phyloP scores from a whole-genome alignment of 495 filamentous ascomycete genomes.

The Astrocystis sublimbata region DNA sequence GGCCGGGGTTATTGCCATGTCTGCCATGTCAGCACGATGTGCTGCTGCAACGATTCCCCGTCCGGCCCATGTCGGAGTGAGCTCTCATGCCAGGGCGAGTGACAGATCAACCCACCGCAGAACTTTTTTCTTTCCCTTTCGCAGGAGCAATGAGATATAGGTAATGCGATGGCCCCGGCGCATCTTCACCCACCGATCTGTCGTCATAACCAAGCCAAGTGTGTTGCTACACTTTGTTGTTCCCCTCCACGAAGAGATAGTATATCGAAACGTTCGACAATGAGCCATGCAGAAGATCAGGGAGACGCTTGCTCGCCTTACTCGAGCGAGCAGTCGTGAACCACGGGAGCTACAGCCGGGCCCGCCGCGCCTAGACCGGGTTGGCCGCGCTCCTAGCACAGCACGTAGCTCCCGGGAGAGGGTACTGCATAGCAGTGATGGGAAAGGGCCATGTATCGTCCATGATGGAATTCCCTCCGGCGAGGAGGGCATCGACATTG shows the following conservation, averaged over 20 bases:
- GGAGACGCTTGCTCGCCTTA: constrained; percentile 36
- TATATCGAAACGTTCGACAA: constrained; percentile 10
- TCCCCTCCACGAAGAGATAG: no score
- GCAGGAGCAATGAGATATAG: not conserved
- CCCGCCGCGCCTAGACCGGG: constrained; percentile 33
- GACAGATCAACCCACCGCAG: constrained; percentile 7
- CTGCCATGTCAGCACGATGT: constrained; percentile 14
- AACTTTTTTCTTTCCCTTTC: constrained; percentile 13
- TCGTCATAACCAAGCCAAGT: not conserved
- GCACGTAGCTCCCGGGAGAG: constrained; percentile 33
- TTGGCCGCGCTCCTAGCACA: constrained; percentile 32
- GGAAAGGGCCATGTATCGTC: constrained; percentile 30
- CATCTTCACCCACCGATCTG: constrained; percentile 3
- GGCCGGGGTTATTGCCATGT: not conserved
- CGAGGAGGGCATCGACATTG: constrained; percentile 32
- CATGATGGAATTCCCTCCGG: constrained; percentile 25
- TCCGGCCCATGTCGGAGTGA: constrained; percentile 13
- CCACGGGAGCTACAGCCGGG: constrained; percentile 24
- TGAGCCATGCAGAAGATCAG: constrained; percentile 38
- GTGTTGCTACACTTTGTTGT: not conserved
- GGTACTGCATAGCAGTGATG: constrained; percentile 28
- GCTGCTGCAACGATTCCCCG: constrained; percentile 17
- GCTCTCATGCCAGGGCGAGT: not conserved
- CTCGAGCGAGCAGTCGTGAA: constrained; percentile 28
- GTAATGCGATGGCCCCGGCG: not conserved